Evolutionary conservation across 2,329 filamentous ascomycete species (phyloP).

Genomic region (Grosmannia clavigera): DNA sequence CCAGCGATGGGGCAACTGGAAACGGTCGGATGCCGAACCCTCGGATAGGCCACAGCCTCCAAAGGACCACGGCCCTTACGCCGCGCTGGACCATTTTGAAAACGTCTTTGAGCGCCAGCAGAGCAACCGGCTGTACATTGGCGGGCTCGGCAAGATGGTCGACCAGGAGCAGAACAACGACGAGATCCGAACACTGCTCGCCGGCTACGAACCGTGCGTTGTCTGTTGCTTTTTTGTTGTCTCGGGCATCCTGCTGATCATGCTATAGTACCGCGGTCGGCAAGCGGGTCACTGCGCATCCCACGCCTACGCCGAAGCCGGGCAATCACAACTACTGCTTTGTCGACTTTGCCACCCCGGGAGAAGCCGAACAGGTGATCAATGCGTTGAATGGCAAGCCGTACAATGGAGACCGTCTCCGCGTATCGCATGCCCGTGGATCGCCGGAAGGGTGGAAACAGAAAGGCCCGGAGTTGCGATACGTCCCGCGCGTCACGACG

Average conservation of each 20-base stretch:
- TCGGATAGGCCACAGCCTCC: neutral
- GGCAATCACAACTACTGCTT: constrained; percentile 53
- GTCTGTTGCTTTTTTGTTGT: neutral
- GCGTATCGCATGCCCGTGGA: constrained; percentile 5
- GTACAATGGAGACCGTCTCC: constrained; percentile 1
- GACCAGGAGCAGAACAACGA: constrained; percentile 33
- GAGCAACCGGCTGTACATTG: constrained; percentile 34
- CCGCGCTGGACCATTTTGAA: constrained; percentile 20
- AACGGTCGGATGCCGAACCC: constrained; percentile 4
- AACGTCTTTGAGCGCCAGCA: constrained; percentile 16
- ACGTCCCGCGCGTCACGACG: neutral
- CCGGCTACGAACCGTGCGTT: constrained; percentile 30
- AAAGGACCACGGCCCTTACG: constrained; percentile 1
- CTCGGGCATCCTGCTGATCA: neutral
- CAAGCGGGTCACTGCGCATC: constrained; percentile 46
- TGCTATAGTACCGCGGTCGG: constrained; percentile 23
- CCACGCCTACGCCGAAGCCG: constrained; percentile 34
- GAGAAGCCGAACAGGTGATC: constrained; percentile 38
- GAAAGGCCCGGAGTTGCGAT: neutral
- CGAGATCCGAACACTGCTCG: constrained; percentile 34
- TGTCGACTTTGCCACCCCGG: constrained; percentile 44
- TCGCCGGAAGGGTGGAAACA: neutral
- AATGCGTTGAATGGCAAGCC: constrained; percentile 25
- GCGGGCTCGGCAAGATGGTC: constrained; percentile 35
- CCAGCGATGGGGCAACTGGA: constrained; percentile 34